Evolutionary conservation across 2,329 filamentous ascomycete species (phyloP), one percentile per base, ranked within the genome.

Genomic region (Pseudopyricularia cyperi): DNA sequence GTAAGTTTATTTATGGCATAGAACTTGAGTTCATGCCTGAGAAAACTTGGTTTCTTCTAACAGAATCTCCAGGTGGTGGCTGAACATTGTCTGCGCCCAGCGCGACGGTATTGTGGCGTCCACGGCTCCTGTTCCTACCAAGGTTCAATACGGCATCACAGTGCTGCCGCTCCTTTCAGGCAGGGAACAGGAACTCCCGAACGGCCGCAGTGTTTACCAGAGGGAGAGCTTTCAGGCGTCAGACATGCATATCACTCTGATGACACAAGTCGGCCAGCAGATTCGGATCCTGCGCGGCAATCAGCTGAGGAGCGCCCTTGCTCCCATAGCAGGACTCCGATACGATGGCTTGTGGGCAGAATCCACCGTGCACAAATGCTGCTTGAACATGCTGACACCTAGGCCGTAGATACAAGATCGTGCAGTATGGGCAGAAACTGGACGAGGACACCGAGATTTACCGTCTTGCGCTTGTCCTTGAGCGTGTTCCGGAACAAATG

Each of bases 321-420:
- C 77, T 4, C 78, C 78, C 1, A 59, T 60, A 34, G 73, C 67
- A 2, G 78, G 78, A 2, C 59, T 81, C 28, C 66, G 78, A 54
- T 81, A 80, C 55, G 78, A 82, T 58, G 78, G 78, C 50, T 56
- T 79, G 75, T 80, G 64, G 62, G 75, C 66, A 7, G 3, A 3
- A n/a, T 30, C 14, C 28, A 12, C 8, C 6, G 7, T 39, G 12
- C 33, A 12, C 14, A 17, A 8, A 11, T 12, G 5, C 5, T 26
- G 19, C 14, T 19, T 22, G 24, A 28, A 7, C n/a, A 9, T 24
- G 14, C 17, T 26, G 24, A 37, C 12, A 7, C 9, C 8, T 28
- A 26, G 8, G 15, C 2, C n/a, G 14, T 30, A 79, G 76, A 30
- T 79, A 79, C 59, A 69, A 61, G 3, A 63, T 80, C 44, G 62